These are phyloP conservation scores for Fomitopsis pinicola DNA, from an alignment of 1,284 basidiomycete species.

Conservation along the genomic window DNA sequence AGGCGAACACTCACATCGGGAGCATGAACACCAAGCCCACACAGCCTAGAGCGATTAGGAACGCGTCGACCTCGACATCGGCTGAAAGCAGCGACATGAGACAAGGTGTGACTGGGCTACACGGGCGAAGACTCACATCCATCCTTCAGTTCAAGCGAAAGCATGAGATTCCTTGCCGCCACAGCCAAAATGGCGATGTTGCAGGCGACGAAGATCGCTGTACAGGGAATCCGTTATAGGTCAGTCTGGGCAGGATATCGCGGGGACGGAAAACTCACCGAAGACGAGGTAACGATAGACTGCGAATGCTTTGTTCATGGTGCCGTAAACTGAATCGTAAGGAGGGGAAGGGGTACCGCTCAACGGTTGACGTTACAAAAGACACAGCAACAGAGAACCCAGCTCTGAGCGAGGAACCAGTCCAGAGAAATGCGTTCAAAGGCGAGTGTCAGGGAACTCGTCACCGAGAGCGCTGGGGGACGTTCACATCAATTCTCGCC, in stretches of 20 bases:
- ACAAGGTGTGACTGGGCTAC: neutral
- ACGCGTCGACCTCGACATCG: slow-evolving; percentile 50
- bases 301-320: slow-evolving; percentile 25
- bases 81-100: neutral
- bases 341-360: slow-evolving; percentile 24
- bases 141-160: slow-evolving; percentile 30
- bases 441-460: slow-evolving; percentile 16
- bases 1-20: slow-evolving; percentile 43
- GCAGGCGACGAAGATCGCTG: slow-evolving; percentile 60
- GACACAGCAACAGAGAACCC: slow-evolving; percentile 27
- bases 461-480: slow-evolving; percentile 10
- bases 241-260: neutral
- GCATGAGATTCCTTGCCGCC: slow-evolving; percentile 65
- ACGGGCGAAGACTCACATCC: slow-evolving; percentile 29
- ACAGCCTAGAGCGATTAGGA: slow-evolving; percentile 59
- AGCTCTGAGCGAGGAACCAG: slow-evolving; percentile 32
- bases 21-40: slow-evolving; percentile 55
- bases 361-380: slow-evolving; percentile 21
- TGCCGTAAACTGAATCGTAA: slow-evolving; percentile 15
- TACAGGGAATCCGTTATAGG: neutral
- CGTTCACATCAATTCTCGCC: slow-evolving; percentile 10
- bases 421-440: slow-evolving; percentile 23
- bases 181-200: slow-evolving; percentile 63
- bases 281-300: slow-evolving; percentile 28
- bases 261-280: slow-evolving; percentile 18